phyloP scores from a whole-genome alignment of 371 early-diverging fungal species.

The Apophysomyces variabilis region DNA sequence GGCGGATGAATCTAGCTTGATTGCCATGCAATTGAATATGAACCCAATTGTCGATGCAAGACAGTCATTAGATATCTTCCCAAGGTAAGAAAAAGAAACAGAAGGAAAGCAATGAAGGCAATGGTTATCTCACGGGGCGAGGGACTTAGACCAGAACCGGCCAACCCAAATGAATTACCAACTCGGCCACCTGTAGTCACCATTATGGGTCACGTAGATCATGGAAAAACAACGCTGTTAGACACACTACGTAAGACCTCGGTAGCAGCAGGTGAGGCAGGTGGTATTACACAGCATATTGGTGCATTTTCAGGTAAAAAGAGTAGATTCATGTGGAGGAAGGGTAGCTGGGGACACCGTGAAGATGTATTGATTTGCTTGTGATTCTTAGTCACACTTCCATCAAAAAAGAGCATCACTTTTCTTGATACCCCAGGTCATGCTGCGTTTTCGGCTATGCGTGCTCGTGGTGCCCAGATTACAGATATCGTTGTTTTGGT shows the following conservation, averaged over 20 bases:
- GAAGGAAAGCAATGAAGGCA: neutral
- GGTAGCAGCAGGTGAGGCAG: slow-evolving; percentile 93
- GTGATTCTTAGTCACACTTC: slow-evolving; percentile 49
- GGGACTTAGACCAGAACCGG: slow-evolving; percentile 57
- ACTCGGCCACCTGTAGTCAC: slow-evolving; percentile 92
- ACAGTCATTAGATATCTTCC: slow-evolving; percentile 62
- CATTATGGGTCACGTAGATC: slow-evolving; percentile 99
- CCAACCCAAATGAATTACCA: slow-evolving; percentile 73
- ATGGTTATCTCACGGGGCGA: neutral
- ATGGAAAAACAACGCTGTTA: slow-evolving; percentile 97
- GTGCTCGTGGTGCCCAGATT: slow-evolving; percentile 88
- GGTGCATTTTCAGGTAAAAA: slow-evolving; percentile 91
- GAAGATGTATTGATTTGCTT: neutral
- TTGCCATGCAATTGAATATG: slow-evolving; percentile 85
- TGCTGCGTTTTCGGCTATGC: slow-evolving; percentile 95
- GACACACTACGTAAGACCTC: slow-evolving; percentile 92
- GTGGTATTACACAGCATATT: slow-evolving; percentile 98
- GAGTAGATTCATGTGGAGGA: neutral
- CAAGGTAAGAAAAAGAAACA: slow-evolving; percentile 42
- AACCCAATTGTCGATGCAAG: slow-evolving; percentile 78
- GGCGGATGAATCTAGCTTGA: slow-evolving; percentile 82
- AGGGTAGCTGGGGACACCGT: neutral
- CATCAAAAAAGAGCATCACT: slow-evolving; percentile 79
- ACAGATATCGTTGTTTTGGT: slow-evolving; percentile 96
- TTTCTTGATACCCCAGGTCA: slow-evolving; percentile 98